Conservation (phyloP, 2,329 filamentous ascomycete genomes). For the Plectosphaerella plurivora region DNA sequence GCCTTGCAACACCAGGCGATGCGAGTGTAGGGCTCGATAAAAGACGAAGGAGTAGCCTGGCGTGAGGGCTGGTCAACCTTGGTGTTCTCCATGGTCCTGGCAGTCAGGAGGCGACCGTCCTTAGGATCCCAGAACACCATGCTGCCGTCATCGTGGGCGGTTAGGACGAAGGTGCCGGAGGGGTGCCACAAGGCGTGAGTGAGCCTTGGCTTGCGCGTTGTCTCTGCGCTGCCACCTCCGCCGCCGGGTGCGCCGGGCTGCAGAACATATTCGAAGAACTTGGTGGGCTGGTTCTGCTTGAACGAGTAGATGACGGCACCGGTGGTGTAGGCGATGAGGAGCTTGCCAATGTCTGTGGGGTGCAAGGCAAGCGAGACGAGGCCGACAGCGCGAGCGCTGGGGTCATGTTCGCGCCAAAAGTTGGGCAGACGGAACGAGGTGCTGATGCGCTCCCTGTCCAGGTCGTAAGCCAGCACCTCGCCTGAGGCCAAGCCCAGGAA, state of each 20-base stretch:
- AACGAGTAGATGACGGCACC: slow-evolving; percentile 91
- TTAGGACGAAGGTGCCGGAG: slow-evolving; percentile 83
- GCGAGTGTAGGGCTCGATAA: slow-evolving; percentile 71
- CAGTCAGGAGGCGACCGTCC: slow-evolving; percentile 79
- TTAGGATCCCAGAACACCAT: slow-evolving; percentile 93
- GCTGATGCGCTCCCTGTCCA: slow-evolving; percentile 70
- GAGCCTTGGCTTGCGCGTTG: slow-evolving; percentile 65
- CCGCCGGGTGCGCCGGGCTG: slow-evolving; percentile 81
- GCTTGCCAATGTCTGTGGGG: slow-evolving; percentile 84
- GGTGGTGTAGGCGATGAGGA: slow-evolving; percentile 85
- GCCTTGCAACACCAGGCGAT: slow-evolving; percentile 92
- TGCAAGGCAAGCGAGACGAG: slow-evolving; percentile 81
- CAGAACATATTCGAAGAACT: slow-evolving; percentile 79
- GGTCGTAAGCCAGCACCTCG: slow-evolving; percentile 86
- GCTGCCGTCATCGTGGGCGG: slow-evolving; percentile 84
- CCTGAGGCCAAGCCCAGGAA: slow-evolving; percentile 79
- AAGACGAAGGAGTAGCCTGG: slow-evolving; percentile 44
- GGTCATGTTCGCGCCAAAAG: slow-evolving; percentile 73
- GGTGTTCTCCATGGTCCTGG: slow-evolving; percentile 71
- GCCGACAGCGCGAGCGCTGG: slow-evolving; percentile 55
- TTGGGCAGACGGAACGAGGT: slow-evolving; percentile 79
- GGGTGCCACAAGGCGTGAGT: slow-evolving; percentile 92
- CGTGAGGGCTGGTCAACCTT: slow-evolving; percentile 66
- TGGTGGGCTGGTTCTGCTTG: slow-evolving; percentile 77
- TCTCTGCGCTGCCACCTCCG: slow-evolving; percentile 59